Base-by-base conservation (phyloP, 495 filamentous ascomycete genomes). In the Penicillium turbatum region DNA sequence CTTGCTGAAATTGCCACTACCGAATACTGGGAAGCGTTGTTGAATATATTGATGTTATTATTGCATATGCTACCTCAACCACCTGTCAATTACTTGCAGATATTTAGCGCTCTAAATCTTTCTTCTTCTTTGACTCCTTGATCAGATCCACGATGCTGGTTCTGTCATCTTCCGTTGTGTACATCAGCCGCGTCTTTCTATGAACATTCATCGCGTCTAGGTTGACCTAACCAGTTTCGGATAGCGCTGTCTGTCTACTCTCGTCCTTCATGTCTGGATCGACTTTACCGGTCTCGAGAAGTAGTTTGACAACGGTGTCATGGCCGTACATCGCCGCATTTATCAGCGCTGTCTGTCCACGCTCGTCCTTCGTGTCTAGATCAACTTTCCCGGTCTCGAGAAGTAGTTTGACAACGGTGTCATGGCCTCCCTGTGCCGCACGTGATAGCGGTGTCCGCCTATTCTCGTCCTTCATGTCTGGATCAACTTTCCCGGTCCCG, bases 391-490 rank as follows among this genome's bases (percentile, higher is more conserved):
- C 50, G 2, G 31, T 44, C 4, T 44, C 50, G 12, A 53, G 40
- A 8, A 52, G 40, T 24, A 15, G 29, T 42, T 27, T 13, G 8
- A 57, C 52, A 7, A 40, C 10, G 0, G n/a, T 11, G 0, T 53
- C n/a, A 30, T 53, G 40, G 6, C 47, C 47, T 6, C 13, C 17
- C 19, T 29, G 24, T 5, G 51, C 45, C 9, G 56, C 51, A 16
- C 24, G 34, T 19, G 31, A 51, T 9, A 76, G 46, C 31, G 75
- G 67, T 12, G 72, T 71, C 26, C 56, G 55, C 12, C 70, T 68
- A 17, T 26, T 43, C n/a, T 59, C 51, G 59, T 77, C 70, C 7
- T 41, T 56, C 1, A 8, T 13, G 9, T 44, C 6, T n/a, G 24
- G 21, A 16, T 53, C 50, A 6, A 38, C 40, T 7, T 37, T 24